phyloP scores from a whole-genome alignment of 345 rosid genomes.

The Eucalyptus tenuipes region DNA sequence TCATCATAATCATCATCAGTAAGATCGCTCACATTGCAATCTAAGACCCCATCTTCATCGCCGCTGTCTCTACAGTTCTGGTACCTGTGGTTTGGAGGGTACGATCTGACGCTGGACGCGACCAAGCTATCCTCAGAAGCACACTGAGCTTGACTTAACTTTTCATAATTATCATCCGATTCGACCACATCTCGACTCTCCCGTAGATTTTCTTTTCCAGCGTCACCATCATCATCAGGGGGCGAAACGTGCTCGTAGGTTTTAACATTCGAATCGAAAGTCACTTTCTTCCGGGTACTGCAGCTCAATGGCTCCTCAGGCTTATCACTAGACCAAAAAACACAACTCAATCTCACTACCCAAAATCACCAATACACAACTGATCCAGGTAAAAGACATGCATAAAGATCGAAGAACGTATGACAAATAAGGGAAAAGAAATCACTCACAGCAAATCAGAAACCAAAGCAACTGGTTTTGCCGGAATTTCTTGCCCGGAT shows the following conservation, averaged over 20 bases:
- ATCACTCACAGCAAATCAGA: background rate
- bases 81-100: slow-evolving; percentile 58
- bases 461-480: background rate
- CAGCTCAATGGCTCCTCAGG: slow-evolving; percentile 28
- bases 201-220: background rate
- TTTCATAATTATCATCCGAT: background rate
- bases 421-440: background rate
- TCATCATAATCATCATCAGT: slow-evolving; percentile 18
- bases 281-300: slow-evolving; percentile 54
- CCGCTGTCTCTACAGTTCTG: slow-evolving; percentile 64
- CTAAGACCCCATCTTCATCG: slow-evolving; percentile 39
- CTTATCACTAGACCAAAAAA: slow-evolving; percentile 16
- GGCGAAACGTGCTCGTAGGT: slow-evolving; percentile 46
- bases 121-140: slow-evolving; percentile 23
- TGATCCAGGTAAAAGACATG: background rate
- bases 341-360: background rate
- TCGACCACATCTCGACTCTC: slow-evolving; percentile 9
- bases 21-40: slow-evolving; percentile 21
- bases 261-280: slow-evolving; percentile 54
- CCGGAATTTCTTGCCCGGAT: background rate
- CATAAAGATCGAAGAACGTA: background rate
- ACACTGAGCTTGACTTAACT: background rate
- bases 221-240: slow-evolving; percentile 29
- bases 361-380: background rate
- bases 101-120: slow-evolving; percentile 36